Conservation (phyloP, 1,284 basidiomycete species). For the Trichosporon asahii region DNA sequence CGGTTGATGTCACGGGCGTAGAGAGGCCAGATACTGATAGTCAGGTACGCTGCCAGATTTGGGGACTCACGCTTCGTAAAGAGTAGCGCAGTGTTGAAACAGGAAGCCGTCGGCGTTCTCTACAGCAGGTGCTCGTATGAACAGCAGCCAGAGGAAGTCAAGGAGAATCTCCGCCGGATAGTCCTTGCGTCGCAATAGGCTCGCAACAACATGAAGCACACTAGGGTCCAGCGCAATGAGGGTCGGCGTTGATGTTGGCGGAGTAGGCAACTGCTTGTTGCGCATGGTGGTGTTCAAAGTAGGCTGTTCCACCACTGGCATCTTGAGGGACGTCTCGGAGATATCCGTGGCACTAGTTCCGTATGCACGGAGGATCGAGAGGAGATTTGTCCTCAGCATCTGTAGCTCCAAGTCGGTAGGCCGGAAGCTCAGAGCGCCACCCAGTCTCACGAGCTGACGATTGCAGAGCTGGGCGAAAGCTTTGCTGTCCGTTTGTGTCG, state of each 20-base stretch:
- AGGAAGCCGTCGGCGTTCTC: constrained; percentile 39
- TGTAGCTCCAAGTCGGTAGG: constrained; percentile 9
- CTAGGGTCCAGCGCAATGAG: constrained; percentile 27
- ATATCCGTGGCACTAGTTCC: constrained; percentile 29
- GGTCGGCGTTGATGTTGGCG: not conserved
- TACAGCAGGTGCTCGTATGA: constrained; percentile 26
- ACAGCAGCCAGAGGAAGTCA: constrained; percentile 44
- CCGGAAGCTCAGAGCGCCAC: constrained; percentile 13
- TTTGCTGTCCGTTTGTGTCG: constrained; percentile 23
- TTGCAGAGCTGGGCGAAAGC: constrained; percentile 30
- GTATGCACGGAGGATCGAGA: constrained; percentile 32
- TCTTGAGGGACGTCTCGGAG: constrained; percentile 18
- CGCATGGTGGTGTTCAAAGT: not conserved
- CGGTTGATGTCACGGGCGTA: constrained; percentile 28
- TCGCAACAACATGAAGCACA: constrained; percentile 26
- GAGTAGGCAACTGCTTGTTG: not conserved
- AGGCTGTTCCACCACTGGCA: not conserved
- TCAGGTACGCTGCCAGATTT: not conserved
- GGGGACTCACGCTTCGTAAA: constrained; percentile 19
- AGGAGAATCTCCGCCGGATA: constrained; percentile 32
- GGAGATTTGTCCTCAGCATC: constrained; percentile 17
- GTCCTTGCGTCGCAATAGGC: constrained; percentile 18
- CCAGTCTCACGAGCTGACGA: constrained; percentile 23
- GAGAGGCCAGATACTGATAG: constrained; percentile 37
- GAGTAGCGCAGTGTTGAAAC: constrained; percentile 21